Evolutionary conservation across 805 yeast genomes (phyloP), one percentile per base, ranked within the genome.

Genomic region (Brettanomyces bruxellensis): DNA sequence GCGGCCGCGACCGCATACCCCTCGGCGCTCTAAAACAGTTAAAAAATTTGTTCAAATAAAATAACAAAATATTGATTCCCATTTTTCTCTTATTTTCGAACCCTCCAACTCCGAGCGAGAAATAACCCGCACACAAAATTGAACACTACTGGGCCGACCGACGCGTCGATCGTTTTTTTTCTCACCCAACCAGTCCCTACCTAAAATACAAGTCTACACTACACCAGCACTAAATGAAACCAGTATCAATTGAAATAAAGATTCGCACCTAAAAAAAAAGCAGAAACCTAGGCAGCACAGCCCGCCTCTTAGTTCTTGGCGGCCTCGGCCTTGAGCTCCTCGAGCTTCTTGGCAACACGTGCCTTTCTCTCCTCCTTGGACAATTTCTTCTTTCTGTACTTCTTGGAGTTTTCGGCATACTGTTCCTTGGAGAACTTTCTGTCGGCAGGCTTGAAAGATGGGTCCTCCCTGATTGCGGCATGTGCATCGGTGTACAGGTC

Each of bases 341-440:
- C 95, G 71, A 93, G 89, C 88, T 88, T 91, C 72, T 83, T 86
- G 68, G 81, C 88, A 71, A 93, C 79, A 69, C 79, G 84, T 63
- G 86, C 96, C 62, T 76, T 69, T 79, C 95, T 86, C 83, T 93
- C 86, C 67, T 79, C 98, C 67, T 67, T 80, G 77, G 98, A 80
- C 74, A 91, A 82, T 79, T 86, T 91, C 66, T 67, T 74, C 70
- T 79, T 82, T 76, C 79, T 83, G 96, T 73, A 86, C 79, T 91
- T 88, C 83, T 83, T 85, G 60, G 95, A 81, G 74, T 83, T 87
- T 71, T 95, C 95, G 79, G 95, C 95, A 81, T 88, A 91, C 78
- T 90, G 93, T 71, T 83, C 96, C 83, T 88, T 91, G 81, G 95
- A 77, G 91, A 81, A 84, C 79, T 87, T 87, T 83, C 80, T 81